phyloP scores from a whole-genome alignment of 179 eudicot genomes.

The Pouteria campechiana region DNA sequence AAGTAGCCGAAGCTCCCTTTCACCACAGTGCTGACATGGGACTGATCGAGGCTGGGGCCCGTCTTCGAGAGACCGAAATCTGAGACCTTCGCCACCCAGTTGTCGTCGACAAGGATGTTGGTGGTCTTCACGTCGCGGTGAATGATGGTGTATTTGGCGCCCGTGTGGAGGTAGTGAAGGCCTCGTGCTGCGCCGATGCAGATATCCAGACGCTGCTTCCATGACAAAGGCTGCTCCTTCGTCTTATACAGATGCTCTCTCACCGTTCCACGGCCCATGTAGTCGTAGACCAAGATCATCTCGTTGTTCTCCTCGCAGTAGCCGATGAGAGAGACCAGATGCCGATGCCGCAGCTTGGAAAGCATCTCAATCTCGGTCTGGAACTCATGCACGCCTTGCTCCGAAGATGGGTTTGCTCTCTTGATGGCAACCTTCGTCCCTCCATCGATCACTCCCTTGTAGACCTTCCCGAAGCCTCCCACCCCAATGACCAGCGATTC shows the following conservation, averaged over 20 bases:
- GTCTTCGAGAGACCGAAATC: constrained; percentile 74
- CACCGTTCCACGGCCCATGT: constrained; percentile 60
- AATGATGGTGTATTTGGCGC: constrained; percentile 78
- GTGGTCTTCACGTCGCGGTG: constrained; percentile 90
- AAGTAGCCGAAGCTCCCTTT: constrained; percentile 80
- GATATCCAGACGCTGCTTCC: constrained; percentile 88
- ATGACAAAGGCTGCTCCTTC: constrained; percentile 44
- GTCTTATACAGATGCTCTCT: constrained; percentile 83
- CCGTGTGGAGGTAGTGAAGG: constrained; percentile 79
- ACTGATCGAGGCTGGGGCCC: constrained; percentile 69
- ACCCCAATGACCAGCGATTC: constrained; percentile 52
- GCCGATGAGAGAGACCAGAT: constrained; percentile 45
- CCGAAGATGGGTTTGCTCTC: constrained; percentile 49
- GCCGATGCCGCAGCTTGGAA: constrained; percentile 42
- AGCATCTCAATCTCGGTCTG: constrained; percentile 52
- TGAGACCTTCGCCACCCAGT: constrained; percentile 67
- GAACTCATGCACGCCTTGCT: constrained; percentile 47
- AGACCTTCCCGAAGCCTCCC: constrained; percentile 59
- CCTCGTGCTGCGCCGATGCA: constrained; percentile 73
- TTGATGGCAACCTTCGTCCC: constrained; percentile 37
- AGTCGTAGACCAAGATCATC: constrained; percentile 44
- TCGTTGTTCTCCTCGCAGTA: constrained; percentile 39
- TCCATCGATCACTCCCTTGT: constrained; percentile 34
- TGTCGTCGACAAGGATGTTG: constrained; percentile 72
- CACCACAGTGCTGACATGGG: constrained; percentile 77